phyloP scores from a whole-genome alignment of 345 rosid species.

The Euphorbia lathyris region DNA sequence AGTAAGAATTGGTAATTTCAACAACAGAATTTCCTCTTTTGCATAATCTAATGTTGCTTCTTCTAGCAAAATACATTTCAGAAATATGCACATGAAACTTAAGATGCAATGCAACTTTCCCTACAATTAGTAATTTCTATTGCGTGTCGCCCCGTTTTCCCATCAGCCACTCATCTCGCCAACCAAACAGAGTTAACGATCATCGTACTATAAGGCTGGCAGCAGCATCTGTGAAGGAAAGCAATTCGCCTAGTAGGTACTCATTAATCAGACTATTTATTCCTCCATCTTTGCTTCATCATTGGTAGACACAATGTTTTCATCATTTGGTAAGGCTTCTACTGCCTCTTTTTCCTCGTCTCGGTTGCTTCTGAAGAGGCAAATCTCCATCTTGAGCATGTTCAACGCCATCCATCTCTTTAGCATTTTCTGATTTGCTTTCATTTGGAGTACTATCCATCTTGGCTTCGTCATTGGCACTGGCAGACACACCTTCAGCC shows the following conservation, averaged over 20 bases:
- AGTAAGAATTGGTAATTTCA: neutral
- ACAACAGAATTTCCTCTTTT: no score
- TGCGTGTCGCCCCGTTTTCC: neutral
- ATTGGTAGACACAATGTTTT: constrained; percentile 6
- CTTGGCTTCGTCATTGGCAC: constrained; percentile 20
- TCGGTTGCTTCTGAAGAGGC: constrained; percentile 10
- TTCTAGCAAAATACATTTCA: neutral
- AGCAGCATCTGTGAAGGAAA: neutral
- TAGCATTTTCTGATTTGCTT: constrained; percentile 29
- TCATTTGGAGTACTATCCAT: constrained; percentile 15
- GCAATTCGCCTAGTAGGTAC: neutral
- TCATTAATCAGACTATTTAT: neutral
- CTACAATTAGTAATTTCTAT: no score
- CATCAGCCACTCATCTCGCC: neutral
- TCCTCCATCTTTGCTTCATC: constrained; percentile 25
- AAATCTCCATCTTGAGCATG: constrained; percentile 30
- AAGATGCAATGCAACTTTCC: neutral
- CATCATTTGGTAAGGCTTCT: constrained; percentile 18
- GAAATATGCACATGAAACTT: neutral
- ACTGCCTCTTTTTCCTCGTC: constrained; percentile 22
- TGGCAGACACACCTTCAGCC: constrained; percentile 3
- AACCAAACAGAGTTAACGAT: neutral
- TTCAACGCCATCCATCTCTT: constrained; percentile 27
- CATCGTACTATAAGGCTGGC: neutral
- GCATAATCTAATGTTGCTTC: no score